phyloP scores from a whole-genome alignment of 768 basidiomycete genomes.

The Lactifluus subvellereus region DNA sequence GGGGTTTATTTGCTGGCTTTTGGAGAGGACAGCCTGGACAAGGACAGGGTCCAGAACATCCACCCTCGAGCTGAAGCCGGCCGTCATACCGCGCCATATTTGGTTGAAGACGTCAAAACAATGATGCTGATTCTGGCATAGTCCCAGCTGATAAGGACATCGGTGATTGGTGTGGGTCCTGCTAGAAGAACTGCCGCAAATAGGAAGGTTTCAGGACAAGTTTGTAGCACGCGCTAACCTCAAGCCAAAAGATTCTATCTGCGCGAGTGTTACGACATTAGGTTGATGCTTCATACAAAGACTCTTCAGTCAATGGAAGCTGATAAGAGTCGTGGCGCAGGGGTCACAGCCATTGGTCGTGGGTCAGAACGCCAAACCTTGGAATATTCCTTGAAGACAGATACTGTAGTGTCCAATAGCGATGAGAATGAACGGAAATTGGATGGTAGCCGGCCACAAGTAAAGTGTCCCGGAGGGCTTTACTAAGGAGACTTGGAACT shows the following conservation, averaged over 20 bases:
- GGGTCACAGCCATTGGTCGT: neutral
- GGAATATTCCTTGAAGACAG: neutral
- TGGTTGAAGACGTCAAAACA: neutral
- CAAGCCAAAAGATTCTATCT: neutral
- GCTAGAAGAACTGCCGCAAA: neutral
- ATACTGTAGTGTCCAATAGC: neutral
- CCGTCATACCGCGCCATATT: neutral
- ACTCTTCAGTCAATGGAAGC: neutral
- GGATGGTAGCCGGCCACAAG: neutral
- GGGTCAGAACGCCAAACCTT: neutral
- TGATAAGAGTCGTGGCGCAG: neutral
- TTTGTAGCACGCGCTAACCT: neutral
- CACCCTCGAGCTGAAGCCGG: neutral
- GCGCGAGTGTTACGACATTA: too few relatives aligned
- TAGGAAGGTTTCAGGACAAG: neutral
- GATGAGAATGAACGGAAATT: neutral
- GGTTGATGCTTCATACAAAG: too few relatives aligned
- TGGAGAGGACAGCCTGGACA: too few relatives aligned
- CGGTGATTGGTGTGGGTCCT: neutral
- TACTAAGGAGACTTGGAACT: too few relatives aligned
- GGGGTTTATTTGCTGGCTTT: neutral
- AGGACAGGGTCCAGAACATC: neutral
- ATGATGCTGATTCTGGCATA: neutral
- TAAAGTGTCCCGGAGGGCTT: too few relatives aligned
- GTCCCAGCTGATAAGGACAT: neutral